Evolutionary conservation across 75 land plant species (phyloP), one percentile per base, ranked within the genome.

Genomic region (Pinus taeda): DNA sequence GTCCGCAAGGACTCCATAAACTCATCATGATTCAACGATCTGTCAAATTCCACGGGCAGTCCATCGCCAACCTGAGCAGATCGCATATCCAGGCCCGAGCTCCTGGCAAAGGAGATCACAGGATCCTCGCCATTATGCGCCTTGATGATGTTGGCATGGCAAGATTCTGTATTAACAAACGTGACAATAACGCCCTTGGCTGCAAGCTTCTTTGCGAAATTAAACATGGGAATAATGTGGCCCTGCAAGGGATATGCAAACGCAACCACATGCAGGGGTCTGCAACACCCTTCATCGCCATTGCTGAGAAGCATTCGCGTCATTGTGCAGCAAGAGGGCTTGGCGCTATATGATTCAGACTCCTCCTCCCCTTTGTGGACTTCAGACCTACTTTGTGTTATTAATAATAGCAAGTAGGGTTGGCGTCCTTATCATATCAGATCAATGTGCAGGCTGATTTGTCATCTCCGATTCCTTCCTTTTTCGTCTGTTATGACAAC

Each of bases 21-120:
- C 60, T 82, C 78, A 13, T 82, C 82, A 6, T 71, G 79, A 70
- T 88, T 79, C 59, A 82, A 26, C 87, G 73, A 60, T 60, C 62
- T 56, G 56, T 88, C 87, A n/a, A 84, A 85, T 30, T 29, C 21
- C 14, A 79, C 1, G 2, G 89, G 89, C 49, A 88, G 63, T 20
- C 89, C 89, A 36, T 88, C 89, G 66, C 42, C 58, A 7, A 88
- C 73, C 14, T 74, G 55, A 24, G 71, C 75, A 45, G 78, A 82
- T 2, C 82, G 82, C 37, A 88, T 85, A 33, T 88, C 82, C 2
- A 82, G 82, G 5, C 80, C 84, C 0, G 78, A 70, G n/a, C 57
- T 15, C 4, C 78, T 79, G 15, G 84, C 87, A 4, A 4, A 56
- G 36, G 79, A 21, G 66, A 57, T 13, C 5, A 73, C 29, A 14